Conservation (phyloP, 78 protist genomes). For the Emiliania huxleyi region DNA sequence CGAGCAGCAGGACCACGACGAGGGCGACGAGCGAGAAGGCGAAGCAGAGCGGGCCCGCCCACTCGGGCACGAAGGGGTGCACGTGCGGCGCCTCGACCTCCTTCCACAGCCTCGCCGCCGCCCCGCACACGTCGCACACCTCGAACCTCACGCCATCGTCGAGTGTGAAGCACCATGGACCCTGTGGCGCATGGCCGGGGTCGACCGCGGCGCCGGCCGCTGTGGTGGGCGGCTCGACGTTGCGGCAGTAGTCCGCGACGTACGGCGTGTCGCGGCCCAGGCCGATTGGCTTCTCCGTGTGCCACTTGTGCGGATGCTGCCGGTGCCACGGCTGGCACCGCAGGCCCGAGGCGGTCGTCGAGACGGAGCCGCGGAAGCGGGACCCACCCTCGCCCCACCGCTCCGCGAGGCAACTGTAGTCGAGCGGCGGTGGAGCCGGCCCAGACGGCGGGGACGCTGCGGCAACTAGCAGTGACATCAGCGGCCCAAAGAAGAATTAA, state of each 20-base stretch:
- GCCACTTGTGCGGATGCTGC: neutral
- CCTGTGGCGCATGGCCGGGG: too few relatives aligned
- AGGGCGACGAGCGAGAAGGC: neutral
- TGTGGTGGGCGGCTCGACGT: neutral
- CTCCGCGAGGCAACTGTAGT: too few relatives aligned
- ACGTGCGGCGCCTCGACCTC: neutral
- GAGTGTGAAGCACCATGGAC: neutral
- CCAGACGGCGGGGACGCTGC: too few relatives aligned
- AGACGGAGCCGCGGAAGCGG: neutral
- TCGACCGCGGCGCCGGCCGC: neutral
- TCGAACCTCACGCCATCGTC: neutral
- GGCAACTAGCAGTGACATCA: too few relatives aligned
- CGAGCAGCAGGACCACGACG: neutral
- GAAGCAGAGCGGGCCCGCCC: neutral
- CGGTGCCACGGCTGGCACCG: neutral
- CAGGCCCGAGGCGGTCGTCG: neutral
- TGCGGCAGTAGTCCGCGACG: neutral
- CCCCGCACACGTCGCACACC: neutral
- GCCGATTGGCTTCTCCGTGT: neutral
- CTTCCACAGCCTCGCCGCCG: neutral
- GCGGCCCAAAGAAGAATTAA: too few relatives aligned
- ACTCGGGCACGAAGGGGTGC: neutral
- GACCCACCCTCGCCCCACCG: neutral
- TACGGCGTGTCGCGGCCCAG: neutral
- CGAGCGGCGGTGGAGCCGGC: too few relatives aligned